These are phyloP conservation scores for Porodaedalea pini DNA, from an alignment of 1,284 basidiomycete genomes.

Conservation along the genomic window DNA sequence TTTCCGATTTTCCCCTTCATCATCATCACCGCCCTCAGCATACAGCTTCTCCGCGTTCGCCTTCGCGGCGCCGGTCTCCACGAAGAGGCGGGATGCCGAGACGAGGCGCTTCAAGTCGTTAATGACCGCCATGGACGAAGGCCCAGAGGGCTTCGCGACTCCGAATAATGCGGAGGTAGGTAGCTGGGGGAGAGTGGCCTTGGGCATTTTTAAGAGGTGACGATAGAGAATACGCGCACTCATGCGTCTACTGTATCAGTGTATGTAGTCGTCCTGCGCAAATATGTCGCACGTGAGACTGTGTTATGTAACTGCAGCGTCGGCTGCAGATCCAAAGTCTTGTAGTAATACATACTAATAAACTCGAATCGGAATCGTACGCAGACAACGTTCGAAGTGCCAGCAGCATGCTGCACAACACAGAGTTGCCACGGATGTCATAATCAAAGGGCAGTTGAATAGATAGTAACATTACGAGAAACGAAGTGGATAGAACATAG, in stretches of 20 bases:
- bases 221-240: background rate
- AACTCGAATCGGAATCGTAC: too few species aligned
- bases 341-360: background rate
- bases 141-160: conserved; percentile 82
- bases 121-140: conserved; percentile 87
- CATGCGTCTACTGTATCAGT: background rate
- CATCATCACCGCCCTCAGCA: conserved; percentile 29
- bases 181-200: conserved; percentile 44
- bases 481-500: too few species aligned
- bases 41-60: conserved; percentile 43
- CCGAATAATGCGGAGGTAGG: conserved; percentile 83
- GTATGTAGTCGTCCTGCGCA: background rate
- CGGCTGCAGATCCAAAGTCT: background rate
- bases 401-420: too few species aligned
- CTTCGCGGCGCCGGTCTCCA: conserved; percentile 34
- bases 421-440: too few species aligned
- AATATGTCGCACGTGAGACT: background rate
- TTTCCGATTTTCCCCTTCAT: conserved; percentile 1
- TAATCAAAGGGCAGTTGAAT: too few species aligned
- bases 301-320: background rate
- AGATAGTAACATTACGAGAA: too few species aligned
- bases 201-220: conserved; percentile 57
- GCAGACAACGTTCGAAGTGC: too few species aligned
- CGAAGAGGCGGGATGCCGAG: conserved; percentile 77
- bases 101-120: conserved; percentile 84